A percentile compares a stretch with the other conserved stretches of the same genome.
Conservation (phyloP, 2,329 filamentous ascomycete genomes). For the Tolypocladium paradoxum region DNA sequence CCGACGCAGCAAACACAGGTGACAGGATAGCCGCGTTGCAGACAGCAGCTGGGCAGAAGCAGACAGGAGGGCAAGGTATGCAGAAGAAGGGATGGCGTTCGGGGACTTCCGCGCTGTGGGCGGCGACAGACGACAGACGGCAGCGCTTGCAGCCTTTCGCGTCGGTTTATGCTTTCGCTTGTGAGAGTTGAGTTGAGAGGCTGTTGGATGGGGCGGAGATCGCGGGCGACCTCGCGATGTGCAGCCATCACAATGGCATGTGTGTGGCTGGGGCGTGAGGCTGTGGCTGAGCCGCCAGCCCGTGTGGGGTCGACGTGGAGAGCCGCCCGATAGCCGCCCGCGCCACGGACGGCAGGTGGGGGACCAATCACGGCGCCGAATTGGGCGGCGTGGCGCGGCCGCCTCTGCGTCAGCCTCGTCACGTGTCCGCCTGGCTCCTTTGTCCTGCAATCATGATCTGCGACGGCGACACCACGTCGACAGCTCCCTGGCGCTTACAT, state of each 20-base stretch:
- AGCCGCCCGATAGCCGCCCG: background rate
- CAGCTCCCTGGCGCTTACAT: no score
- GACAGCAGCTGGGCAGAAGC: background rate
- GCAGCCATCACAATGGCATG: background rate
- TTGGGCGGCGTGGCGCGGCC: background rate
- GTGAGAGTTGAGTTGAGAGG: background rate
- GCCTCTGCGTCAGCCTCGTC: background rate
- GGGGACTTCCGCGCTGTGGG: background rate
- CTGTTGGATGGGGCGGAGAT: background rate
- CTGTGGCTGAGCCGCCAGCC: background rate
- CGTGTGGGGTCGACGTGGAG: background rate
- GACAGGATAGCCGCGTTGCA: background rate
- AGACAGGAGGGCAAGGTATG: background rate
- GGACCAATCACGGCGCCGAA: background rate
- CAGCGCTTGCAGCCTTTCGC: background rate
- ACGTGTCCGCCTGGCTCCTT: background rate
- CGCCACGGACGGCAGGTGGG: background rate
- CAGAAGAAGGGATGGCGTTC: background rate
- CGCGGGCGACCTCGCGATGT: background rate
- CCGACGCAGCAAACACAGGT: background rate
- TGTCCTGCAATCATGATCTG: no score
- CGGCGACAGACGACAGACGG: background rate
- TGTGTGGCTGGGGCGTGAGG: constrained; percentile 1
- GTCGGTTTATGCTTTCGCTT: background rate
- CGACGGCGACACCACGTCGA: no score